Percentiles rank a stretch among this genome's conserved stretches.
These are phyloP conservation scores for Colletotrichum acutatum DNA, from an alignment of 2,329 filamentous ascomycete species.

Conservation along the genomic window DNA sequence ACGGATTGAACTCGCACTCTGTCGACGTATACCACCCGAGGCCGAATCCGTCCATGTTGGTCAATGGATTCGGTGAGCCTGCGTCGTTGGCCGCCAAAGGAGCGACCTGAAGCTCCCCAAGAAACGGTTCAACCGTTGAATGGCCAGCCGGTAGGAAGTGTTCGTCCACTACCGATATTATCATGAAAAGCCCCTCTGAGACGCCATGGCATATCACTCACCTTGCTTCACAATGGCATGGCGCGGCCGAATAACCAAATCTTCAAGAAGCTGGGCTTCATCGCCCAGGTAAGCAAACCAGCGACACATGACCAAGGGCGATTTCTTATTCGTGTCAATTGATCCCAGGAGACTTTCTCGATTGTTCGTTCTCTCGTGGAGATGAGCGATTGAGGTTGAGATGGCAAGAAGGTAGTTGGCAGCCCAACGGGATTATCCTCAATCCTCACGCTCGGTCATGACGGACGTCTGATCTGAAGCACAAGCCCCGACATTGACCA, in stretches of 20 bases:
- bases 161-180: slow-evolving; percentile 12
- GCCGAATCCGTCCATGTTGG: slow-evolving; percentile 31
- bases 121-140: not conserved
- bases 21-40: slow-evolving; percentile 17
- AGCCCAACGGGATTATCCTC: not conserved
- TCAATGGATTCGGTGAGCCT: slow-evolving; percentile 20
- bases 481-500: not conserved
- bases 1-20: slow-evolving; percentile 19
- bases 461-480: not conserved
- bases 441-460: not conserved
- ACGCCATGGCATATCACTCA: not conserved
- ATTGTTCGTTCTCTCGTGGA: no score
- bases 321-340: not conserved
- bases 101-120: slow-evolving; percentile 3
- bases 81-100: slow-evolving; percentile 19
- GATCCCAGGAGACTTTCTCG: not conserved
- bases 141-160: slow-evolving; percentile 24
- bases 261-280: slow-evolving; percentile 29
- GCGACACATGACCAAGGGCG: slow-evolving; percentile 12
- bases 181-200: no score
- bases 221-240: slow-evolving; percentile 30
- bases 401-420: not conserved
- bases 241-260: slow-evolving; percentile 18
- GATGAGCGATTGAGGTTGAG: not conserved
- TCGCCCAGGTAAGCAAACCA: slow-evolving; percentile 28